A percentile compares a stretch with the other conserved stretches of the same genome.
These are phyloP conservation scores for Microstegium vimineum DNA, from an alignment of 176 grass and related monocot genomes.

Conservation along the genomic window DNA sequence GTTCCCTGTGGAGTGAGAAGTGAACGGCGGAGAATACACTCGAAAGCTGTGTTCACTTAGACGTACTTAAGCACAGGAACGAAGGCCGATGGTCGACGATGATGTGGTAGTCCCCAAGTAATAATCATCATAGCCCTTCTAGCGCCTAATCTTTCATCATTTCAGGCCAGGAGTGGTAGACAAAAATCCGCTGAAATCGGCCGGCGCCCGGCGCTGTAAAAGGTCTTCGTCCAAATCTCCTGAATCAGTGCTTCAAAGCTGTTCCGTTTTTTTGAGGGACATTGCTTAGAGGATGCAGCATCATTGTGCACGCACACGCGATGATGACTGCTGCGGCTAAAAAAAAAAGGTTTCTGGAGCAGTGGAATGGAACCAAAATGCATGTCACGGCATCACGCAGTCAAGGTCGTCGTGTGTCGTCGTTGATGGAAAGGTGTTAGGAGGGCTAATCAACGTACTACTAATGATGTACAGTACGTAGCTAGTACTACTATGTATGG, in stretches of 20 bases:
- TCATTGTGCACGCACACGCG: slow-evolving; percentile 11
- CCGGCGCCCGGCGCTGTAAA: neutral
- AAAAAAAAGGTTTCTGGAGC: too few relatives aligned
- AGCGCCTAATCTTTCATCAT: too few relatives aligned
- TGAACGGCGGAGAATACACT: too few relatives aligned
- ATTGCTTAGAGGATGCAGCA: neutral
- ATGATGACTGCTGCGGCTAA: too few relatives aligned
- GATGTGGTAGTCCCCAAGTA: too few relatives aligned
- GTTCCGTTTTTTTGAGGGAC: slow-evolving; percentile 17
- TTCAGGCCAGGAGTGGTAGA: neutral
- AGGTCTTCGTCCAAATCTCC: neutral
- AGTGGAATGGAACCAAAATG: neutral
- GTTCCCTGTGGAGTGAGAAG: too few relatives aligned
- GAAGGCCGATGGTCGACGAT: too few relatives aligned
- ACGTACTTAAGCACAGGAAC: too few relatives aligned
- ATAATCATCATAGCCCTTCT: too few relatives aligned
- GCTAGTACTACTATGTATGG: too few relatives aligned
- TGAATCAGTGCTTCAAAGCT: slow-evolving; percentile 37
- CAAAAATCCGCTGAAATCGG: neutral
- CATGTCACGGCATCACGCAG: neutral
- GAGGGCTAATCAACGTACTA: neutral
- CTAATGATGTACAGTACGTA: too few relatives aligned
- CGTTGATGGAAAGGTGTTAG: neutral
- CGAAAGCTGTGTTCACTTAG: too few relatives aligned
- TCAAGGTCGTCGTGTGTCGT: neutral